These are phyloP conservation scores for Paraphoma sp. DNA, from an alignment of 2,329 filamentous ascomycete genomes.

Conservation along the genomic window DNA sequence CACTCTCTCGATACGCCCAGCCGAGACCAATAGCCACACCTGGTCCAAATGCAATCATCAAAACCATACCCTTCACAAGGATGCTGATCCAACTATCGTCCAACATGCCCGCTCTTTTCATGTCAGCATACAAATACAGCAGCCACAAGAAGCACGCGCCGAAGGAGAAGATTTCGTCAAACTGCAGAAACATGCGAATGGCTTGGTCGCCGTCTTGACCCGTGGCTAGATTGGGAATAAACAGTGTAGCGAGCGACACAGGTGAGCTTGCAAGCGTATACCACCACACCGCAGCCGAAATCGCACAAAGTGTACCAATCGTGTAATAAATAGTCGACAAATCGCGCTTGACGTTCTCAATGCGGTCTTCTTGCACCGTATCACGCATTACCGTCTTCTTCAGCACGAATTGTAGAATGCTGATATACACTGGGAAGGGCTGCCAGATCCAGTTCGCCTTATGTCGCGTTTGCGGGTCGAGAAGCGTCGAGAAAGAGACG, in stretches of 20 bases:
- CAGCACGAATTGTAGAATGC: constrained; percentile 15
- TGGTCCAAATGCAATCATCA: constrained; percentile 8
- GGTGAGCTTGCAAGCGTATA: constrained; percentile 16
- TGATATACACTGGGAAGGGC: constrained; percentile 16
- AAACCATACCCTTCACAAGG: constrained; percentile 7
- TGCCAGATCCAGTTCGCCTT: constrained; percentile 21
- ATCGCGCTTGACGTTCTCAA: constrained; percentile 11
- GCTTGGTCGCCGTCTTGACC: constrained; percentile 11
- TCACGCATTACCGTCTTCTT: constrained; percentile 20
- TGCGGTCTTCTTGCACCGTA: constrained; percentile 10
- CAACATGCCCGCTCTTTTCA: constrained; percentile 19
- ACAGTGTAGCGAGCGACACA: constrained; percentile 10
- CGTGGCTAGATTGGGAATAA: constrained; percentile 8
- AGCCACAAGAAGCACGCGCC: constrained; percentile 13
- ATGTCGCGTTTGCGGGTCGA: constrained; percentile 14
- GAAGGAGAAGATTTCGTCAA: constrained; percentile 16
- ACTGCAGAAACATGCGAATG: constrained; percentile 16
- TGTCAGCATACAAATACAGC: constrained; percentile 17
- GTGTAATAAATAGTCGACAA: constrained; percentile 17
- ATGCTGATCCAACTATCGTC: constrained; percentile 14
- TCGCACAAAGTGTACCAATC: constrained; percentile 10
- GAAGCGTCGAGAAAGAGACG: constrained; percentile 1
- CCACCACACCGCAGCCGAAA: constrained; percentile 15
- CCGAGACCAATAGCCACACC: constrained; percentile 14
- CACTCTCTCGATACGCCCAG: constrained; percentile 17